A percentile compares a stretch with the other conserved stretches of the same genome.
These are phyloP conservation scores for Massarina eburnea DNA, from an alignment of 2,329 filamentous ascomycete genomes.

Conservation along the genomic window DNA sequence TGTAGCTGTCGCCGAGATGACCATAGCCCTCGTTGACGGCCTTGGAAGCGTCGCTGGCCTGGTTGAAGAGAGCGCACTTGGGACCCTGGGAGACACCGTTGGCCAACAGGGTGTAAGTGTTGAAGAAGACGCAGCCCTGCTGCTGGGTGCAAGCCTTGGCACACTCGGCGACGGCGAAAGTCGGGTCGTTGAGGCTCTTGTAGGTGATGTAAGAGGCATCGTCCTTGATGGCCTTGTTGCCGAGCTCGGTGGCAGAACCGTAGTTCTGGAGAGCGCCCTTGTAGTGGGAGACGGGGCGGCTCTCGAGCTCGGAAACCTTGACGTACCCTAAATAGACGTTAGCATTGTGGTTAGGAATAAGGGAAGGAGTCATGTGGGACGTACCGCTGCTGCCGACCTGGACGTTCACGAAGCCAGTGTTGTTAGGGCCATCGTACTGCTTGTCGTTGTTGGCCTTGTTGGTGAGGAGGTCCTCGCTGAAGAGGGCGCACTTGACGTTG, in stretches of 20 bases:
- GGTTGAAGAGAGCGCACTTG: neutral
- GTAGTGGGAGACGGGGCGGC: too few species aligned
- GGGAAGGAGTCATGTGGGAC: neutral
- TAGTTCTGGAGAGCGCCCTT: too few species aligned
- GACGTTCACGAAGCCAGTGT: neutral
- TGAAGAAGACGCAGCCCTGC: constrained; percentile 4
- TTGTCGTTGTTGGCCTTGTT: neutral
- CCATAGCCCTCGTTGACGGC: neutral
- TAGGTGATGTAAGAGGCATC: too few species aligned
- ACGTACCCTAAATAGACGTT: neutral
- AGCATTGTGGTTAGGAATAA: neutral
- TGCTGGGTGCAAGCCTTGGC: neutral
- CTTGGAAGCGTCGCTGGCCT: too few species aligned
- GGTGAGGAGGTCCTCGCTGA: neutral
- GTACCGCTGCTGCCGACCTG: neutral
- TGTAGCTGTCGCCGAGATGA: neutral
- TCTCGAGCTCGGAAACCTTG: neutral
- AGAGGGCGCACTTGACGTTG: constrained; percentile 12
- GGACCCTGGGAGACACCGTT: neutral
- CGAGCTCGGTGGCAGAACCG: neutral
- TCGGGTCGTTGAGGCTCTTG: neutral
- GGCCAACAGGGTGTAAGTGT: neutral
- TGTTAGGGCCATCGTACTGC: neutral
- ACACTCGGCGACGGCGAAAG: neutral
- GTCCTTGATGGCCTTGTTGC: neutral